Conservation (phyloP, 208 protist species). For the Crithidia brevicula region DNA sequence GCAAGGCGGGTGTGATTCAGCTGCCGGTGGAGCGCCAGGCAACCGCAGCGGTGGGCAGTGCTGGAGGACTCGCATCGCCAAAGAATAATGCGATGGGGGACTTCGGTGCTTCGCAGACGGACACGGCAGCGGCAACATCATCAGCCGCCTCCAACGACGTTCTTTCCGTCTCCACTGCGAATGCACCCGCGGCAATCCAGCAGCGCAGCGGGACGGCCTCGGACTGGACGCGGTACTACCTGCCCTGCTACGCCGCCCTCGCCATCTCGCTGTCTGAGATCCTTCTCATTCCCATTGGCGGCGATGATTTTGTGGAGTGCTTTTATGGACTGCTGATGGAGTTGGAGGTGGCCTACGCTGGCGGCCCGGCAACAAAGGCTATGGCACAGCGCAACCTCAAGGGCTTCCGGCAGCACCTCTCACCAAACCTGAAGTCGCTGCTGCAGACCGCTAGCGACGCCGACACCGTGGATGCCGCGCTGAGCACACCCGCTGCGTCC, state of each 20-base stretch:
- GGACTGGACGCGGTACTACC: slow-evolving; percentile 36
- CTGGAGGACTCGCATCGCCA: background rate
- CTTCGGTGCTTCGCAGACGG: too few relatives aligned
- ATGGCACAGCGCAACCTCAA: slow-evolving; percentile 59
- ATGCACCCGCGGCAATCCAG: slow-evolving; percentile 31
- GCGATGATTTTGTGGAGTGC: slow-evolving; percentile 63
- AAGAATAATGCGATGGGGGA: background rate
- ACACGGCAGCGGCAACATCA: too few relatives aligned
- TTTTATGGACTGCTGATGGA: slow-evolving; percentile 72
- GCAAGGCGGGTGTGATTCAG: slow-evolving; percentile 20
- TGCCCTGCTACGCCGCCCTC: slow-evolving; percentile 59
- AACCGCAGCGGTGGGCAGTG: background rate
- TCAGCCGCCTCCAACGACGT: background rate
- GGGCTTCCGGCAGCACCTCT: slow-evolving; percentile 58
- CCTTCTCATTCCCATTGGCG: slow-evolving; percentile 46
- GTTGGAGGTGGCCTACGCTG: slow-evolving; percentile 60
- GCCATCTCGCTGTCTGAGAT: slow-evolving; percentile 72
- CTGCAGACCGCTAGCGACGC: slow-evolving; percentile 10
- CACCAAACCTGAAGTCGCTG: slow-evolving; percentile 16
- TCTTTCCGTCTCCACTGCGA: slow-evolving; percentile 27
- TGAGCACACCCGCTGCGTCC: background rate
- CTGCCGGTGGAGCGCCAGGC: slow-evolving; percentile 21
- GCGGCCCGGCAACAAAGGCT: slow-evolving; percentile 45
- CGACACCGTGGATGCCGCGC: background rate
- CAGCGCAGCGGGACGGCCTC: slow-evolving; percentile 29